Evolutionary conservation across 305 asterid genomes (phyloP).

Genomic region (Stenogyne calaminthoides): DNA sequence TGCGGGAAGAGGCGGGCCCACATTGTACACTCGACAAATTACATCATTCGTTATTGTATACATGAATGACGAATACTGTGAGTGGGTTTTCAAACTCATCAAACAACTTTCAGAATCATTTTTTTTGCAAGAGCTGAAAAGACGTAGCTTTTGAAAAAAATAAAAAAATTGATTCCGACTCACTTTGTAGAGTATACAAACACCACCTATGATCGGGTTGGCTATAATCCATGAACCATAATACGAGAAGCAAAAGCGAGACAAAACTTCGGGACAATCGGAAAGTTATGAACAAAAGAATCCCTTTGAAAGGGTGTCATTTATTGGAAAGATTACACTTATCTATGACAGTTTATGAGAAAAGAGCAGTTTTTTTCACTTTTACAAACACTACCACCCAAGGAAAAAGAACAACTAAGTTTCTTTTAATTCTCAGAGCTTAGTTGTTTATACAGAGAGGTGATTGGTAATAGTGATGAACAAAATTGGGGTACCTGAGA

Average conservation of each 20-base stretch:
- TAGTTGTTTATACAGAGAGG: constrained; percentile 41
- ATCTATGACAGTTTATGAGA: constrained; percentile 41
- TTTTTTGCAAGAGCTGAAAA: no score
- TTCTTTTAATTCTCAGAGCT: constrained; percentile 39
- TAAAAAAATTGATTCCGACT: no score
- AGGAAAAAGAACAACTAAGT: constrained; percentile 41
- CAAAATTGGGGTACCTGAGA: constrained; percentile 48
- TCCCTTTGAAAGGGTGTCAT: constrained; percentile 37
- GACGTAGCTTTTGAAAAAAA: no score
- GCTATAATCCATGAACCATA: background rate
- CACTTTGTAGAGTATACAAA: no score
- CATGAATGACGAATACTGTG: background rate
- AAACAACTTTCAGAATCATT: no score
- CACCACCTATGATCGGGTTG: background rate
- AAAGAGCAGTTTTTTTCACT: constrained; percentile 42
- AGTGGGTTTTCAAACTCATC: no score
- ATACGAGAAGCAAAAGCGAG: background rate
- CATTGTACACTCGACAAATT: background rate
- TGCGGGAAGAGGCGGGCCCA: background rate
- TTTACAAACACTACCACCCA: constrained; percentile 52
- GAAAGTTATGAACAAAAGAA: constrained; percentile 25
- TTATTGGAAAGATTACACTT: constrained; percentile 54
- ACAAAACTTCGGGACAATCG: background rate
- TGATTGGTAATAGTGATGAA: constrained; percentile 30
- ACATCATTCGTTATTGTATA: no score